Conservation (phyloP, 768 basidiomycete species). For the Lactarius quietus region DNA sequence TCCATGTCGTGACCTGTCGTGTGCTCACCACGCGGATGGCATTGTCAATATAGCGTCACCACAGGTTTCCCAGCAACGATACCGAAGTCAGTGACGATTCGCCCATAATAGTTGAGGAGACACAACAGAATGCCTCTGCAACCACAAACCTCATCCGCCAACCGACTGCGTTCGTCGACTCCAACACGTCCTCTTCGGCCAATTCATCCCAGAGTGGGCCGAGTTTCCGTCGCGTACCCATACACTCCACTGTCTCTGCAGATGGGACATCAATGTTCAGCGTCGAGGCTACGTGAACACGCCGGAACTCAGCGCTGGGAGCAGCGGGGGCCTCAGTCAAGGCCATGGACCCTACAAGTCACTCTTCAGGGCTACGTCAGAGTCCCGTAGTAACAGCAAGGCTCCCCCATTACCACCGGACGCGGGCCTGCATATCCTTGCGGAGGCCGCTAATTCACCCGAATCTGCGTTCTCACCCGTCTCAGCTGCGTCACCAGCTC, state of each 20-base stretch:
- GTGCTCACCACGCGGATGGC: neutral
- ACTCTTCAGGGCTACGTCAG: conserved; percentile 19
- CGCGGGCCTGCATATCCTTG: conserved; percentile 17
- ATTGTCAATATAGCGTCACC: conserved; percentile 1
- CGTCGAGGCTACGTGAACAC: conserved; percentile 22
- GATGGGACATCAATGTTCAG: conserved; percentile 23
- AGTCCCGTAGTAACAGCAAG: conserved; percentile 6
- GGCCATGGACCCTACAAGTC: conserved; percentile 23
- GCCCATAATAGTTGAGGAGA: neutral
- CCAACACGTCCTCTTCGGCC: neutral
- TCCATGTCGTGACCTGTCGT: neutral
- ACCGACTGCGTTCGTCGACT: conserved; percentile 12
- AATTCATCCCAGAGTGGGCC: conserved; percentile 6
- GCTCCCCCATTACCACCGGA: neutral
- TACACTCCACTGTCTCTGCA: conserved; percentile 1
- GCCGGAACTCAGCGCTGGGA: conserved; percentile 20
- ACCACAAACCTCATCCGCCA: conserved; percentile 11
- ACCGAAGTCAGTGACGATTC: conserved; percentile 9
- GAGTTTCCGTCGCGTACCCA: conserved; percentile 7
- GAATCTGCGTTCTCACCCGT: conserved; percentile 14
- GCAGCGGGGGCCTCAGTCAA: conserved; percentile 18
- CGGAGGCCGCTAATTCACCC: conserved; percentile 19
- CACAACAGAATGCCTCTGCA: neutral
- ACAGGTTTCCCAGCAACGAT: conserved; percentile 1
- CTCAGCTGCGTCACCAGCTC: conserved; percentile 1